Evolutionary conservation across 257 asterid species (phyloP).

Genomic region (Echites panduratus): DNA sequence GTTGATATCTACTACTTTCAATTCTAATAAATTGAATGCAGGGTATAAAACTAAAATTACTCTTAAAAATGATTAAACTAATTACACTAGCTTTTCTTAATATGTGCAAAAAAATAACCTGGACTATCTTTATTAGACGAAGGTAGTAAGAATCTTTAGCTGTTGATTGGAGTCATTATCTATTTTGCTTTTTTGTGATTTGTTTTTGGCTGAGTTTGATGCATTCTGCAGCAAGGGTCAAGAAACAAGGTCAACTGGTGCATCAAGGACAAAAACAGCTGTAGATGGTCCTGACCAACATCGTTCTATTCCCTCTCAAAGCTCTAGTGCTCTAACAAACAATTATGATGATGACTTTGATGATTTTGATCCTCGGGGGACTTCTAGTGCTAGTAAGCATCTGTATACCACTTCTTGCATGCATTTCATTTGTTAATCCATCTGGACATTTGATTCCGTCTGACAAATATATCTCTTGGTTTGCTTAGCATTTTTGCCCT

Average conservation of each 20-base stretch:
- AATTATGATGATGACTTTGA: slow-evolving; percentile 69
- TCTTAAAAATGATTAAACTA: too few relatives aligned
- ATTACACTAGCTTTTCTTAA: too few relatives aligned
- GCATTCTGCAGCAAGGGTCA: slow-evolving; percentile 51
- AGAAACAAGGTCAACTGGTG: slow-evolving; percentile 33
- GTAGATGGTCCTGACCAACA: slow-evolving; percentile 34
- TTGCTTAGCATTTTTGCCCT: neutral
- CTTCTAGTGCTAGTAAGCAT: slow-evolving; percentile 72
- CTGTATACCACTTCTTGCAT: neutral
- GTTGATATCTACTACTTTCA: too few relatives aligned
- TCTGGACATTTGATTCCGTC: neutral
- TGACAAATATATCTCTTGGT: neutral
- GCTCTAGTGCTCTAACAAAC: slow-evolving; percentile 31
- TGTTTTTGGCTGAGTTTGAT: slow-evolving; percentile 21
- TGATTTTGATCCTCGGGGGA: slow-evolving; percentile 96
- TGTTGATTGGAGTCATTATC: slow-evolving; percentile 5
- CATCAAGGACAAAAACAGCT: slow-evolving; percentile 35
- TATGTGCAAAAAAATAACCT: too few relatives aligned
- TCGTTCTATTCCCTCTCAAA: slow-evolving; percentile 44
- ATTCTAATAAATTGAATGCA: too few relatives aligned
- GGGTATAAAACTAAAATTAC: too few relatives aligned
- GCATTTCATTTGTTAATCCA: neutral
- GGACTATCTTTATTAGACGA: too few relatives aligned
- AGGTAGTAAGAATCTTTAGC: neutral
- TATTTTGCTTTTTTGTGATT: neutral